Percentiles rank a stretch among this genome's conserved stretches.
These are phyloP conservation scores for Melaleuca alternifolia DNA, from an alignment of 345 rosid genomes.

Conservation along the genomic window DNA sequence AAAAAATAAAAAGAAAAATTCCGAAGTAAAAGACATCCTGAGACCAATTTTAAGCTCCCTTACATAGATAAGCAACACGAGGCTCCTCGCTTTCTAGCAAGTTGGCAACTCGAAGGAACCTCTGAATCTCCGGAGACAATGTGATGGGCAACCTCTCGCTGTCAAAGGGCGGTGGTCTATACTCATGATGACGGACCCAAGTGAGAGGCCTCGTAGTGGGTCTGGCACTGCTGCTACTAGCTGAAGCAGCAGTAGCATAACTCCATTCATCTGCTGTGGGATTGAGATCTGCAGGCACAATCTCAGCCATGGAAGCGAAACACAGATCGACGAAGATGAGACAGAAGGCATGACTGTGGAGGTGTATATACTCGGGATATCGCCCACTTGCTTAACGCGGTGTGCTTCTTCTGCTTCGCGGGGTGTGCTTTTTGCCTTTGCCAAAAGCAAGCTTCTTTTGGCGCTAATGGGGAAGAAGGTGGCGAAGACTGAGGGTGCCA, in stretches of 20 bases:
- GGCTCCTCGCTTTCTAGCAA: conserved; percentile 54
- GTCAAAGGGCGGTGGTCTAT: conserved; percentile 60
- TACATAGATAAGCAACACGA: conserved; percentile 81
- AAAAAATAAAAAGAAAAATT: not conserved
- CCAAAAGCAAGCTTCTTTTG: not conserved
- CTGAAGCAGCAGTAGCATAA: not conserved
- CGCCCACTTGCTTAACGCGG: not conserved
- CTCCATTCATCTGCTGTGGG: conserved; percentile 8
- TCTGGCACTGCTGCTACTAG: conserved; percentile 4
- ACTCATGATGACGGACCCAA: conserved; percentile 4
- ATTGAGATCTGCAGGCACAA: conserved; percentile 53
- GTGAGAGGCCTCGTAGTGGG: conserved; percentile 33
- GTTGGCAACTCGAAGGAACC: conserved; percentile 87
- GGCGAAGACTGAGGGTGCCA: not conserved
- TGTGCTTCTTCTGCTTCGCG: not conserved
- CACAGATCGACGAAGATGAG: not conserved
- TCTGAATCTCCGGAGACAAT: conserved; percentile 61
- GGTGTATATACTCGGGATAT: conserved; percentile 10
- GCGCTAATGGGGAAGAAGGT: not conserved
- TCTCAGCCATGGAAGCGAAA: conserved; percentile 34
- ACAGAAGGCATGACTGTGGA: not conserved
- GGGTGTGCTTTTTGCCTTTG: not conserved
- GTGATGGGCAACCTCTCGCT: conserved; percentile 85
- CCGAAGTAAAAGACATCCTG: not conserved
- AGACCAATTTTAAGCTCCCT: not conserved